These are phyloP conservation scores for Ogataea neopini DNA, from an alignment of 805 yeast genomes.

Conservation along the genomic window DNA sequence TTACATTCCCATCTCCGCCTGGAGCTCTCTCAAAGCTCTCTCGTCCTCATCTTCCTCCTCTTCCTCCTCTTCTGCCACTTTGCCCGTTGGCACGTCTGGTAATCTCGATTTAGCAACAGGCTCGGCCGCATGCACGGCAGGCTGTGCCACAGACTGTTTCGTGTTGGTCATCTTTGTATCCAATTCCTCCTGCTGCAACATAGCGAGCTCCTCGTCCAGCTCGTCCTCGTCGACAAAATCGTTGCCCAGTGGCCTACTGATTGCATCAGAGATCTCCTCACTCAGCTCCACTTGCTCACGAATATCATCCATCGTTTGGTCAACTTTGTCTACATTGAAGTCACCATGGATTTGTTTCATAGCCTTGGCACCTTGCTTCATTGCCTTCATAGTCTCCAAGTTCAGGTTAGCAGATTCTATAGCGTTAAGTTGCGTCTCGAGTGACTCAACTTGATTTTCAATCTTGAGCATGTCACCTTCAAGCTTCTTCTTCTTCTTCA, in stretches of 20 bases:
- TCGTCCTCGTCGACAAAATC: constrained; percentile 85
- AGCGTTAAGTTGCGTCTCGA: constrained; percentile 86
- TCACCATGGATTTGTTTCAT: constrained; percentile 96
- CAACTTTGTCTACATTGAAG: constrained; percentile 94
- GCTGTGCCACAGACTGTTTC: constrained; percentile 36
- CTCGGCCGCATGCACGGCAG: constrained; percentile 21
- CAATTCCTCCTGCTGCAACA: constrained; percentile 81
- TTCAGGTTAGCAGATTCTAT: constrained; percentile 95
- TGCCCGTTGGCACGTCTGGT: constrained; percentile 48
- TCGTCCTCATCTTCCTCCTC: constrained; percentile 80
- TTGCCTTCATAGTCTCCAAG: constrained; percentile 96
- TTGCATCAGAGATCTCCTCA: constrained; percentile 95
- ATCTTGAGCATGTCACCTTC: constrained; percentile 78
- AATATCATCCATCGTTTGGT: constrained; percentile 96
- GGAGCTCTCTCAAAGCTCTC: constrained; percentile 74
- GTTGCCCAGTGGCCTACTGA: constrained; percentile 86
- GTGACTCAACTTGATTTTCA: constrained; percentile 83
- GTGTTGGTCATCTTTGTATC: constrained; percentile 57
- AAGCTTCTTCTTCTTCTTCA: constrained; percentile 81
- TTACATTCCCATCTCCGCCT: constrained; percentile 77
- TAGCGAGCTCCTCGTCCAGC: constrained; percentile 87
- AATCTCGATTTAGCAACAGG: constrained; percentile 33
- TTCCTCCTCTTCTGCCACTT: constrained; percentile 46
- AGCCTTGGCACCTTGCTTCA: constrained; percentile 96
- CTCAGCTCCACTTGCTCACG: constrained; percentile 95